Evolutionary conservation across 73 alveolate genomes (phyloP), one percentile per base, ranked within the genome.

Genomic region (Paramecium biaurelia): DNA sequence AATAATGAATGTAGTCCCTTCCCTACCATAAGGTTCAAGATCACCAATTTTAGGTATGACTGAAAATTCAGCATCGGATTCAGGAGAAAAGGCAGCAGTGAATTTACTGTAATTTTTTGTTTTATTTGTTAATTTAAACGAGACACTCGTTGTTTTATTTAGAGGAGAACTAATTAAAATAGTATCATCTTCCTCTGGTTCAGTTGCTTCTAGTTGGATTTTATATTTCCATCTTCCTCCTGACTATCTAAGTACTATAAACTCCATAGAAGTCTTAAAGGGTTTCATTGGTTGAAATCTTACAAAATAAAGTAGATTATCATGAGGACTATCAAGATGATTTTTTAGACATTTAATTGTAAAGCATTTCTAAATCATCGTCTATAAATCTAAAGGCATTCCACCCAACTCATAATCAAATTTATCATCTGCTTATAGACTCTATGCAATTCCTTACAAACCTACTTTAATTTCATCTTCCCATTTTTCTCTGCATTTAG

Each of bases 191-290:
- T 95, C 99, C 56, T 98, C 99, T 15, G 99, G 99, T 42, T 96
- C 99, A 2, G 97, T 92, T 4, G 99, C 98, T 86, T 98, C 99
- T 88, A 98, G 94, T 35, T 95, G 92, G 23, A 97, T 95, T 93
- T 97, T 98, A 95, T 97, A 98, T 86, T 97, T 98, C 99, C 99
- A 98, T 93, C 99, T 95, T 14, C 99, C 99, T 70, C 99, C 99
- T 11, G 97, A 89, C 84, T 96, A 88, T 95, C 98, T 97, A 86
- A 97, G 93, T 14, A 98, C 92, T 10, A 97, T 93, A 94, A 98
- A 97, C 93, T 98, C 99, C 49, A 96, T 92, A 79, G 92, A 93
- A 38, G 99, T 94, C 93, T 98, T 98, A 92, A 97, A 98, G 15
- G 99, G 99, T 86, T 99, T 92, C 76, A 97, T 93, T 11, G 99